phyloP scores from a whole-genome alignment of 768 basidiomycete species.

The Boletus reticulatus region DNA sequence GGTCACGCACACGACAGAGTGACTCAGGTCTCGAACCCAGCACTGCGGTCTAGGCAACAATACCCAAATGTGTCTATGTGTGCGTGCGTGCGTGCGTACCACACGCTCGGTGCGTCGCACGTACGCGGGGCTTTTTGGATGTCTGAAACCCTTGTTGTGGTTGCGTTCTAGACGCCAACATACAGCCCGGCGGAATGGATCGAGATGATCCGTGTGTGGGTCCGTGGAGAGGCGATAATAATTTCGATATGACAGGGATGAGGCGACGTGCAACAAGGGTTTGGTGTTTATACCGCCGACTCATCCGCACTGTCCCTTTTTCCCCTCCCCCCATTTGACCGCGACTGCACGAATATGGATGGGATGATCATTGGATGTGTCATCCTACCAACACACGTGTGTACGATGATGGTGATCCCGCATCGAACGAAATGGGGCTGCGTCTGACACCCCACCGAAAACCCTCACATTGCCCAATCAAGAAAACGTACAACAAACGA shows the following conservation, averaged over 20 bases:
- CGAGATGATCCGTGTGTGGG: not conserved
- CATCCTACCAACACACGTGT: not conserved
- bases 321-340: not conserved
- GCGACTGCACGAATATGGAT: not conserved
- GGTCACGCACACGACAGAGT: too few relatives aligned
- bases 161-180: not conserved
- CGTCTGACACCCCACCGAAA: not conserved
- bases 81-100: too few relatives aligned
- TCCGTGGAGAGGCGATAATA: not conserved
- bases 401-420: not conserved
- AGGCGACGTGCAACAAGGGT: not conserved
- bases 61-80: too few relatives aligned
- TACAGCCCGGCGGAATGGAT: not conserved
- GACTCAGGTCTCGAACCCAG: too few relatives aligned
- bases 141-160: too few relatives aligned
- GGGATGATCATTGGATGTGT: not conserved
- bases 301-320: too few relatives aligned
- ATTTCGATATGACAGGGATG: too few relatives aligned
- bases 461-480: slow-evolving; percentile 1
- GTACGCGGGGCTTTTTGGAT: too few relatives aligned
- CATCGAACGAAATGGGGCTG: too few relatives aligned
- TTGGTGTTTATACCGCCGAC: not conserved
- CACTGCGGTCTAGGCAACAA: too few relatives aligned
- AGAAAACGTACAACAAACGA: slow-evolving; percentile 1
- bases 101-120: too few relatives aligned